These are phyloP conservation scores for Fusarium sp. DNA, from an alignment of 2,329 filamentous ascomycete species.

Conservation along the genomic window DNA sequence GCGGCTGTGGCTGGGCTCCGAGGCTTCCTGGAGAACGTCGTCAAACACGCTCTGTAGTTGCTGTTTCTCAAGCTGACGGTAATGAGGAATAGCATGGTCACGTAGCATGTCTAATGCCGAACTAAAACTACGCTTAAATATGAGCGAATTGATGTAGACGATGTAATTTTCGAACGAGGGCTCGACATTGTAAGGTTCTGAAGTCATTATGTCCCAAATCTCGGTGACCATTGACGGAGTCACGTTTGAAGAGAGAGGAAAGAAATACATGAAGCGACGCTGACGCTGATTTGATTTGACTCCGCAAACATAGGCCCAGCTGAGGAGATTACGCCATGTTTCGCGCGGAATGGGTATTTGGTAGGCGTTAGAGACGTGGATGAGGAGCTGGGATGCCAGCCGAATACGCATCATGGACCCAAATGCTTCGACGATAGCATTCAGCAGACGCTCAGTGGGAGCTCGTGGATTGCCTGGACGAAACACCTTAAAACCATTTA, in stretches of 20 bases:
- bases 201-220: slow-evolving; percentile 69
- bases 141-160: slow-evolving; percentile 52
- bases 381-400: slow-evolving; percentile 66
- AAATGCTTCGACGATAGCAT: slow-evolving; percentile 73
- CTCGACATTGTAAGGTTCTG: slow-evolving; percentile 62
- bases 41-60: slow-evolving; percentile 45
- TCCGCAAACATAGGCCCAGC: slow-evolving; percentile 70
- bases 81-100: slow-evolving; percentile 53
- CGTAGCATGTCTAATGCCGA: slow-evolving; percentile 52
- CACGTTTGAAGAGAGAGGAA: slow-evolving; percentile 47
- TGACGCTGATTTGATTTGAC: slow-evolving; percentile 50
- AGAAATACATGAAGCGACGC: slow-evolving; percentile 47
- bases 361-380: slow-evolving; percentile 70
- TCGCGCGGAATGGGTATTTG: slow-evolving; percentile 62
- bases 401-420: slow-evolving; percentile 72
- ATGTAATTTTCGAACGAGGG: slow-evolving; percentile 68
- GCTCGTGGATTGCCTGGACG: slow-evolving; percentile 61
- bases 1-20: slow-evolving; percentile 39
- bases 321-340: slow-evolving; percentile 73
- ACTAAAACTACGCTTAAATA: slow-evolving; percentile 42
- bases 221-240: slow-evolving; percentile 55
- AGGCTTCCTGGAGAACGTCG: slow-evolving; percentile 44
- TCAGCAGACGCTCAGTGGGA: slow-evolving; percentile 68
- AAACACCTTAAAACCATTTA: slow-evolving; percentile 52
- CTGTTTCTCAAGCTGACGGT: slow-evolving; percentile 37